A percentile compares a stretch with the other conserved stretches of the same genome.
phyloP scores from a whole-genome alignment of 2,329 filamentous ascomycete genomes.

The Tothia fuscella region DNA sequence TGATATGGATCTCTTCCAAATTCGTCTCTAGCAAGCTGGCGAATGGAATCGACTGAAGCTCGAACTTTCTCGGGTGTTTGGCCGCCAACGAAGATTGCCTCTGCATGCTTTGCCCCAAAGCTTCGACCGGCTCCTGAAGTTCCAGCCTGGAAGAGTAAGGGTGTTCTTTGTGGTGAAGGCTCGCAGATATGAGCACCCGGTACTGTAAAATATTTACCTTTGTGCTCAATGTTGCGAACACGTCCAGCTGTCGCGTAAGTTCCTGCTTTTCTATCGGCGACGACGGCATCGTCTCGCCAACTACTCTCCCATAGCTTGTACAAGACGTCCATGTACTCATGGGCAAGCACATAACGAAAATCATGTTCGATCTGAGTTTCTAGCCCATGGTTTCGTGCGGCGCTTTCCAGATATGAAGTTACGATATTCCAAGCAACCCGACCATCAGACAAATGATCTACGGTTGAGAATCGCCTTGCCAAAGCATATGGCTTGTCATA shows the following conservation, averaged over 20 bases:
- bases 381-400: constrained; percentile 32
- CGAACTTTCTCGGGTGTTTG: constrained; percentile 39
- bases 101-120: constrained; percentile 47
- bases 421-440: constrained; percentile 32
- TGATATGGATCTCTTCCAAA: constrained; percentile 43
- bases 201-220: constrained; percentile 42
- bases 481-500: constrained; percentile 26
- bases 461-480: constrained; percentile 24
- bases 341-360: constrained; percentile 47
- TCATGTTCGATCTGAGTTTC: constrained; percentile 49
- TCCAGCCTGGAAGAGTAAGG: constrained; percentile 40
- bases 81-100: constrained; percentile 48
- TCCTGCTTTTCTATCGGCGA: constrained; percentile 40
- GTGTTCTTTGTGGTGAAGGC: constrained; percentile 29
- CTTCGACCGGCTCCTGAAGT: constrained; percentile 44
- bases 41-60: constrained; percentile 41
- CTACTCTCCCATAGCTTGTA: constrained; percentile 44
- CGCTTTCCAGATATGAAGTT: constrained; percentile 26
- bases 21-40: constrained; percentile 36
- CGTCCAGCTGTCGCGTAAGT: constrained; percentile 47
- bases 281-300: constrained; percentile 45
- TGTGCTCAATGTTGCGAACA: constrained; percentile 48
- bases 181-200: constrained; percentile 33
- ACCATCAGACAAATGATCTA: constrained; percentile 27
- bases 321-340: constrained; percentile 49